These are phyloP conservation scores for Peziza echinospora DNA, from an alignment of 495 filamentous ascomycete genomes.

Conservation along the genomic window DNA sequence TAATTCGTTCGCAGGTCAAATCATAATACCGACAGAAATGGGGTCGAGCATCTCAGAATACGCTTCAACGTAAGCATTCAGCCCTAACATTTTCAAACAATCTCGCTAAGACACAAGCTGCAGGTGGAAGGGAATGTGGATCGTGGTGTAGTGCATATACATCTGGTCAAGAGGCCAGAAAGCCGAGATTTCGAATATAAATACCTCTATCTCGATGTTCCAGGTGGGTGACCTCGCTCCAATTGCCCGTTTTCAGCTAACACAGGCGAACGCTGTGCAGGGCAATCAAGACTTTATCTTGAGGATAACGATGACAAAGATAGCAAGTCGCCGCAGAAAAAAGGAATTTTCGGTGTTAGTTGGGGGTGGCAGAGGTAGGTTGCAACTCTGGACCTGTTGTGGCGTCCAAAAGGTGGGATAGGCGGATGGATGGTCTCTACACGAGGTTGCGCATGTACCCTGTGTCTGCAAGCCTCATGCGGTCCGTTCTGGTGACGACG, in stretches of 20 bases:
- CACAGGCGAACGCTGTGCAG: slow-evolving; percentile 2
- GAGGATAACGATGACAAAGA: slow-evolving; percentile 31
- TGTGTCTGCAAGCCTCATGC: no score
- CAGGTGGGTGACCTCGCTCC: slow-evolving; percentile 23
- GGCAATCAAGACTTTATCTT: slow-evolving; percentile 37
- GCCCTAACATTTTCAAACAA: no score
- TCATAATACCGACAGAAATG: slow-evolving; percentile 43
- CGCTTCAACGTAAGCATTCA: slow-evolving; percentile 70
- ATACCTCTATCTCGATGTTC: slow-evolving; percentile 60
- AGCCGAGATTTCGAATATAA: slow-evolving; percentile 54
- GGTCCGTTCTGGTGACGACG: no score
- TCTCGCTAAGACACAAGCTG: no score
- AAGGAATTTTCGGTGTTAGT: slow-evolving; percentile 41
- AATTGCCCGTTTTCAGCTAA: not conserved
- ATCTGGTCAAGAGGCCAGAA: slow-evolving; percentile 47
- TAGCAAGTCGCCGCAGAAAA: slow-evolving; percentile 24
- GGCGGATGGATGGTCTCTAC: no score
- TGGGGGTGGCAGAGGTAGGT: slow-evolving; percentile 41
- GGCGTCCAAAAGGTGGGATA: no score
- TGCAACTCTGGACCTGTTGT: no score
- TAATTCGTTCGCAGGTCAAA: no score
- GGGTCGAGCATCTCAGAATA: slow-evolving; percentile 65
- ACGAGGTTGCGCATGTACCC: no score
- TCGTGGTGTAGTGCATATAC: slow-evolving; percentile 49
- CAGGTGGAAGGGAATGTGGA: slow-evolving; percentile 68